A percentile compares a stretch with the other conserved stretches of the same genome.
Evolutionary conservation across 805 yeast genomes (phyloP).

Genomic region (Metschnikowia cubensis): DNA sequence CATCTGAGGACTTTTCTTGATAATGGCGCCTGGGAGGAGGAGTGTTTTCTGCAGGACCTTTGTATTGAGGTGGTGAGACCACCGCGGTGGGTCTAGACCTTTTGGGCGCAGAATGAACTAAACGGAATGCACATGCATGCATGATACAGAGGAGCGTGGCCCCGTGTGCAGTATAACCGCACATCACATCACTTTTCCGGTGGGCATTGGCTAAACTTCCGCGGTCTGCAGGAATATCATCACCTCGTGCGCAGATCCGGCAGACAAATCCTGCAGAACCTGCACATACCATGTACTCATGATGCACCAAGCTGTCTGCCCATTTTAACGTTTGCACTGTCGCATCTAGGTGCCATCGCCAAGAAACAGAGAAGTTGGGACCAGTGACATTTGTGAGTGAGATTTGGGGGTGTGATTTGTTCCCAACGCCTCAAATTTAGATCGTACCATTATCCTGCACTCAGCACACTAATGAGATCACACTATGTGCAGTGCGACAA

Average conservation of each 20-base stretch:
- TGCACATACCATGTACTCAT: background rate
- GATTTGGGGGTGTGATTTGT: no score
- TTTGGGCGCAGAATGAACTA: background rate
- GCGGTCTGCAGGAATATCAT: background rate
- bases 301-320: no score
- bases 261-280: background rate
- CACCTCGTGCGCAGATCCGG: background rate
- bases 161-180: background rate
- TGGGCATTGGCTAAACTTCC: background rate
- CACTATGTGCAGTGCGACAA: background rate
- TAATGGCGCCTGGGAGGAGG: background rate
- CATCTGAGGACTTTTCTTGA: background rate
- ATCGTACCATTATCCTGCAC: no score
- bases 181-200: background rate
- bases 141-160: background rate
- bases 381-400: no score
- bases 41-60: background rate
- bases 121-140: background rate
- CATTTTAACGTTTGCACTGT: no score
- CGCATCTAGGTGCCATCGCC: no score
- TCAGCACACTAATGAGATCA: background rate
- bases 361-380: no score
- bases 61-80: background rate
- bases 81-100: conserved; percentile 1
- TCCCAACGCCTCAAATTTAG: no score